phyloP scores from a whole-genome alignment of 306 rosid species.

The Canavalia gladiata region DNA sequence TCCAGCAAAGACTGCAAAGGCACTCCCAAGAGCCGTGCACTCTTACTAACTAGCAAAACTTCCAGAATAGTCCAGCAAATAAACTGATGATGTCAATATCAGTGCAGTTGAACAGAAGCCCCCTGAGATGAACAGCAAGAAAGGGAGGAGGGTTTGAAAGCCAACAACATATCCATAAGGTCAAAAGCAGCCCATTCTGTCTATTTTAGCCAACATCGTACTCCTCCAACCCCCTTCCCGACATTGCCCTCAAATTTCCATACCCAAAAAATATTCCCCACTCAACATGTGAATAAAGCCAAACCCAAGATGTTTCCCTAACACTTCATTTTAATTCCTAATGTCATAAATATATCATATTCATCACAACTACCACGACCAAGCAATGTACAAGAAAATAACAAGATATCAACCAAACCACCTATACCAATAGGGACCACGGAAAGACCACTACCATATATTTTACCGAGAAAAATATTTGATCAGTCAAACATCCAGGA shows the following conservation, averaged over 20 bases:
- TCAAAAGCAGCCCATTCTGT: constrained; percentile 72
- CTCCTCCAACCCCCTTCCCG: constrained; percentile 99
- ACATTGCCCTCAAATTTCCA: constrained; percentile 96
- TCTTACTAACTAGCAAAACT: constrained; percentile 95
- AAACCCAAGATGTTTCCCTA: constrained; percentile 83
- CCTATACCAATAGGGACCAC: constrained; percentile 4
- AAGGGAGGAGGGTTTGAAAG: constrained; percentile 67
- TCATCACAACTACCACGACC: constrained; percentile 39
- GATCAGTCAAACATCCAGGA: constrained; percentile 1
- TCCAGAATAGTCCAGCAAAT: constrained; percentile 96
- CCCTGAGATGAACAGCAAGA: constrained; percentile 97
- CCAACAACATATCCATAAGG: constrained; percentile 57
- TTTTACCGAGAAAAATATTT: neutral
- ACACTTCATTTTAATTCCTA: constrained; percentile 67
- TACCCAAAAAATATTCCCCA: constrained; percentile 95
- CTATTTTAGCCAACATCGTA: constrained; percentile 99
- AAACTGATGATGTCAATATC: constrained; percentile 95
- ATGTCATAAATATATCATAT: constrained; percentile 42
- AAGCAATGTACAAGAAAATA: neutral
- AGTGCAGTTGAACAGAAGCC: constrained; percentile 95
- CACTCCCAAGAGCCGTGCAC: constrained; percentile 93
- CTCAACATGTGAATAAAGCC: constrained; percentile 97
- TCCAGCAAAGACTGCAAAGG: constrained; percentile 93
- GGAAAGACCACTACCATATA: neutral
- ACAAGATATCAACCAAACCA: constrained; percentile 28